phyloP scores from a whole-genome alignment of 2,329 filamentous ascomycete species.

The Botryotinia globosa region DNA sequence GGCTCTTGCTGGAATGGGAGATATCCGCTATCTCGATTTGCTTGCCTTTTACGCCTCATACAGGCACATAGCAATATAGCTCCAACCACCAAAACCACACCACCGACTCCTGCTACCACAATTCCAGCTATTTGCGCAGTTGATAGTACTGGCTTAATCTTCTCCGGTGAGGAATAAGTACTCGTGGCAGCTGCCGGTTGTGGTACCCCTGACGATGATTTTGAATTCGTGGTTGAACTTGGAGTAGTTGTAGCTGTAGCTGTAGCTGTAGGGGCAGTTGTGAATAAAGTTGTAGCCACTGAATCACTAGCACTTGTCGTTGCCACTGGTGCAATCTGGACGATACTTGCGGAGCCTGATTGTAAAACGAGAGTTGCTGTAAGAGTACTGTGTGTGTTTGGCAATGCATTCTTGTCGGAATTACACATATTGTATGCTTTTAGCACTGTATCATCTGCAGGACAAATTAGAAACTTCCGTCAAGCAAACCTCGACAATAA shows the following conservation, averaged over 20 bases:
- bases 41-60: slow-evolving; percentile 36
- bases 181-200: slow-evolving; percentile 23
- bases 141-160: slow-evolving; percentile 23
- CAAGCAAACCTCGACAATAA: not conserved
- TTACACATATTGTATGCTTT: slow-evolving; percentile 59
- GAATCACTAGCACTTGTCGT: slow-evolving; percentile 22
- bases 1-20: slow-evolving; percentile 37
- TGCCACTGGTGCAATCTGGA: slow-evolving; percentile 34
- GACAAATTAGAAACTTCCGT: slow-evolving; percentile 18
- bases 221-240: slow-evolving; percentile 24
- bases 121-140: slow-evolving; percentile 55
- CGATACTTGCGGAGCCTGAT: slow-evolving; percentile 40
- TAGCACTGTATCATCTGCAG: slow-evolving; percentile 45
- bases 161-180: slow-evolving; percentile 20
- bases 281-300: slow-evolving; percentile 26
- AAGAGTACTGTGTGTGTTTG: slow-evolving; percentile 57
- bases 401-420: slow-evolving; percentile 48
- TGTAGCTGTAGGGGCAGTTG: slow-evolving; percentile 19
- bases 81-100: slow-evolving; percentile 48
- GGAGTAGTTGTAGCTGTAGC: slow-evolving; percentile 21
- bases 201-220: not conserved
- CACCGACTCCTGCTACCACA: slow-evolving; percentile 52
- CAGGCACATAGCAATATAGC: slow-evolving; percentile 43
- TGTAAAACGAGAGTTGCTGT: slow-evolving; percentile 53
- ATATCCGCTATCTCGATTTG: slow-evolving; percentile 36